A percentile compares a stretch with the other conserved stretches of the same genome.
phyloP scores from a whole-genome alignment of 129 eudicot species.

The Helianthus annuus region HanXRQr2.0-SUNRISE NC_035436.2:72537163-72537662 shows the following conservation, averaged over 20 bases:
- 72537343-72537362: slow-evolving; percentile 88
- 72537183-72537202: neutral
- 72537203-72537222: neutral
- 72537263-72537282: slow-evolving; percentile 82
- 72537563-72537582: slow-evolving; percentile 68
- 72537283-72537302: slow-evolving; percentile 70
- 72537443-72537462: neutral
- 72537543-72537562: slow-evolving; percentile 43
- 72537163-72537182: neutral
- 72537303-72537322: slow-evolving; percentile 40
- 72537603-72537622: slow-evolving; percentile 64
- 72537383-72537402: slow-evolving; percentile 93
- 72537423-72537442: neutral
- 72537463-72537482: neutral
- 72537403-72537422: slow-evolving; percentile 72
- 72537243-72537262: slow-evolving; percentile 88
- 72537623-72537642: neutral
- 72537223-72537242: slow-evolving; percentile 89
- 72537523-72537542: slow-evolving; percentile 45
- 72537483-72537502: slow-evolving; percentile 8
- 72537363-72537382: slow-evolving; percentile 92
- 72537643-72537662: slow-evolving; percentile 23
- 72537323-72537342: slow-evolving; percentile 67
- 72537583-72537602: slow-evolving; percentile 69
- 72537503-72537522: slow-evolving; percentile 43